Evolutionary conservation across 2,329 filamentous ascomycete species (phyloP), one percentile per base, ranked within the genome.

Genomic region (Elsinoe australis): DNA sequence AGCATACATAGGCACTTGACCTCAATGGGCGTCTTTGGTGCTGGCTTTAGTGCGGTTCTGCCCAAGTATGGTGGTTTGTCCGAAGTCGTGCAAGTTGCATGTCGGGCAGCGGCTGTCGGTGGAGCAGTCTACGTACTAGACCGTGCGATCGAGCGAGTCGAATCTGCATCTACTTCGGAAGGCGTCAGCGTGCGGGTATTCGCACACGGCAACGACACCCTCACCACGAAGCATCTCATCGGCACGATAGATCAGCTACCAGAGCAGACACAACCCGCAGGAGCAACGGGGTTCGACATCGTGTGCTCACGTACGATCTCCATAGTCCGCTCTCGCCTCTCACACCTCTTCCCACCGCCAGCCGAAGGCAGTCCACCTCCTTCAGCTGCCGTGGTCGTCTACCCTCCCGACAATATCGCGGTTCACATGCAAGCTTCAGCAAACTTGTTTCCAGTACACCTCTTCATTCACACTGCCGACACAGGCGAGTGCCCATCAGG

Each of bases 21-120:
- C 10, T 95, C 90, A 0, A 89, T 94, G 66, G 89, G 90, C 5
- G 70, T 86, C 3, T 90, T 95, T 57, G 90, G 90, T 0, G 78
- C 85, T 39, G 88, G 90, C 7, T 96, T 96, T 62, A 86, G 86
- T 45, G 86, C 87, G 38, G 80, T 98, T 9, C 79, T 94, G 55
- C 83, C 89, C 17, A 95, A 95, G 72, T 98, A 88, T 83, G 90
- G 90, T 38, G 88, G 90, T 21, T 73, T 85, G 38, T 84, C 87
- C 24, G 90, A 98, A 66, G 80, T 96, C 51, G 80, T 85, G 22
- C 90, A 98, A 70, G 88, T 95, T 18, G 86, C 82, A 3, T 96
- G 92, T 63, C 84, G 90, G 56, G 87, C 90, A 31, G 82, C 83
- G 53, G 90, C 90, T 15, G 92, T 98, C 5, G 90, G 90, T 28